A percentile compares a stretch with the other conserved stretches of the same genome.
Evolutionary conservation across 345 rosid species (phyloP).

Genomic region (Psidium friedrichsthalianum): DNA sequence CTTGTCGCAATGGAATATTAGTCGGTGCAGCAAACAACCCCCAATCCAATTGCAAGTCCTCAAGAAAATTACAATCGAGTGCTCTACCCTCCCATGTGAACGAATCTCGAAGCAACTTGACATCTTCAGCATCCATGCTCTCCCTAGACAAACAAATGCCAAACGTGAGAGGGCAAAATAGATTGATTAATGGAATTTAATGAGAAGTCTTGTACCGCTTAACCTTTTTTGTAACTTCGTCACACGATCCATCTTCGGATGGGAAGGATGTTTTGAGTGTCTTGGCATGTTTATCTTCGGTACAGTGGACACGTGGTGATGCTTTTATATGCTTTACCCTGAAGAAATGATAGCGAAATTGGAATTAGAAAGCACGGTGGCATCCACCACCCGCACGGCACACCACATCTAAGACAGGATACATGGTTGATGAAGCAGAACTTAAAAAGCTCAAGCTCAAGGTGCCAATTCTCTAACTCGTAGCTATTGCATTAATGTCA

Average conservation of each 20-base stretch:
- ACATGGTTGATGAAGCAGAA: background rate
- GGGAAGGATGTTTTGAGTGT: constrained; percentile 15
- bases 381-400: background rate
- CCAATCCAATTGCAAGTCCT: constrained; percentile 29
- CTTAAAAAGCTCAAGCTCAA: background rate
- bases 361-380: background rate
- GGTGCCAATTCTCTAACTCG: background rate
- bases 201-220: background rate
- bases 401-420: background rate
- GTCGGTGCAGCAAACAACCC: constrained; percentile 32
- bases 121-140: constrained; percentile 44
- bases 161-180: constrained; percentile 1
- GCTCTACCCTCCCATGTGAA: constrained; percentile 40
- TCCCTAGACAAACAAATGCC: constrained; percentile 36
- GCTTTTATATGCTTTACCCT: constrained; percentile 89
- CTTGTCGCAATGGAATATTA: constrained; percentile 33
- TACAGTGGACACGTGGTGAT: constrained; percentile 25
- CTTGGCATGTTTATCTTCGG: constrained; percentile 29
- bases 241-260: constrained; percentile 32
- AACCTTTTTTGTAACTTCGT: constrained; percentile 45
- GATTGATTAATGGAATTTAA: background rate
- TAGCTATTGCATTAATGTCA: background rate
- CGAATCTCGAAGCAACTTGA: constrained; percentile 58
- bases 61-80: constrained; percentile 25
- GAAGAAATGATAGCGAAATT: background rate